Base-by-base conservation (phyloP, 129 eudicot genomes). In the Erigeron canadensis region DNA sequence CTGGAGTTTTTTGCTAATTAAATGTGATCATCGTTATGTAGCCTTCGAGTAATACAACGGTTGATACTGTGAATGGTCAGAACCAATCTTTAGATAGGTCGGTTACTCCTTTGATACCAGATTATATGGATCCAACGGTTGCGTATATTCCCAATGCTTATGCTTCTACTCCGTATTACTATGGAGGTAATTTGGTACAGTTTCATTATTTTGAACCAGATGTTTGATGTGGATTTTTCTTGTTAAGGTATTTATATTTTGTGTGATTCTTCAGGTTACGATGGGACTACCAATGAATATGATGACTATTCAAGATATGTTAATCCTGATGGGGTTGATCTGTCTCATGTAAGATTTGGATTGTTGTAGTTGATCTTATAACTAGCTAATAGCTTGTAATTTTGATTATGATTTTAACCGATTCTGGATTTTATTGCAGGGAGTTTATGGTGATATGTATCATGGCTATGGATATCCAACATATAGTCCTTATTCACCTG, bases 391-490 rank as follows among this genome's bases (percentile, higher is more conserved):
- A 37, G 2, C 13, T 44, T 21, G 53, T 47, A 19, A 41, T 10
- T 17, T 11, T 50, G 10, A 38, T 28, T 34, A n/a, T 37, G 63
- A 55, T 50, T 0, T 44, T 60, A 16, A 17, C 34, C 38, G 19
- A 69, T 18, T 75, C 12, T 79, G 44, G 44, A 21, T 44, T 56
- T 39, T 69, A 13, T 38, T 63, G 15, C 82, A 89, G 90, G 96
- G 90, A 40, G 79, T 79, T 61, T 89, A 86, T 73, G 96, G 93
- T 57, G 96, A 89, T 50, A 80, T 89, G 86, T 89, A 89, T 82
- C 87, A 75, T 59, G 96, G 96, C 39, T 89, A 82, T 70, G 88
- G 93, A 58, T 89, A 89, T 82, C 81, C 92, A 51, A 86, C 93
- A 1, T 89, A 86, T 73, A 86, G 80, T 10, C 89, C 92, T 22